A percentile compares a stretch with the other conserved stretches of the same genome.
These are phyloP conservation scores for Dothideomycetes sp. DNA, from an alignment of 2,329 filamentous ascomycete species.

Conservation along the genomic window DNA sequence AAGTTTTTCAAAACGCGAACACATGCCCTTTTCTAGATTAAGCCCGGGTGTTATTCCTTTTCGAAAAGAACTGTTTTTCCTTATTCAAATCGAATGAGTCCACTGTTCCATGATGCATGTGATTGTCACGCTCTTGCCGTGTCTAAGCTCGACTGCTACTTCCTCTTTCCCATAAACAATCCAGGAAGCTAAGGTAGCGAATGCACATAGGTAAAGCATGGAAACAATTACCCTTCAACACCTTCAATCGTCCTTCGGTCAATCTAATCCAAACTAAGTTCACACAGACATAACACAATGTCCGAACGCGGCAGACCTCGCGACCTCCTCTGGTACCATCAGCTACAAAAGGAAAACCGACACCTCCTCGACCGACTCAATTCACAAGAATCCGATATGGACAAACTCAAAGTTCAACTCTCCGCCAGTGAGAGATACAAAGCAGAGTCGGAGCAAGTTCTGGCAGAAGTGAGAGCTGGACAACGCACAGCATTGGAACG, in stretches of 20 bases:
- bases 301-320: background rate
- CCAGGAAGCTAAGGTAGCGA: too few relatives aligned
- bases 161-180: background rate
- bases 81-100: slow-evolving; percentile 1
- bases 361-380: slow-evolving; percentile 4
- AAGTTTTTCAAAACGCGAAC: slow-evolving; percentile 13
- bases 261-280: too few relatives aligned
- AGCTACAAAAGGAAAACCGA: slow-evolving; percentile 4
- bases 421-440: background rate
- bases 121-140: background rate
- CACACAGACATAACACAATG: background rate
- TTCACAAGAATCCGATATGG: slow-evolving; percentile 2
- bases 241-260: background rate
- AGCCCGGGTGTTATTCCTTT: slow-evolving; percentile 7
- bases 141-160: background rate
- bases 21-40: slow-evolving; percentile 14
- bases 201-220: too few relatives aligned
- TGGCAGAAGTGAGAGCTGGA: background rate
- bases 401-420: background rate
- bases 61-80: slow-evolving; percentile 11
- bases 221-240: background rate
- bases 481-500: slow-evolving; percentile 1
- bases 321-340: slow-evolving; percentile 10
- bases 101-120: slow-evolving; percentile 1
- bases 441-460: background rate